Conservation (phyloP, 2,329 filamentous ascomycete genomes). For the Trichoderma sp. region DNA sequence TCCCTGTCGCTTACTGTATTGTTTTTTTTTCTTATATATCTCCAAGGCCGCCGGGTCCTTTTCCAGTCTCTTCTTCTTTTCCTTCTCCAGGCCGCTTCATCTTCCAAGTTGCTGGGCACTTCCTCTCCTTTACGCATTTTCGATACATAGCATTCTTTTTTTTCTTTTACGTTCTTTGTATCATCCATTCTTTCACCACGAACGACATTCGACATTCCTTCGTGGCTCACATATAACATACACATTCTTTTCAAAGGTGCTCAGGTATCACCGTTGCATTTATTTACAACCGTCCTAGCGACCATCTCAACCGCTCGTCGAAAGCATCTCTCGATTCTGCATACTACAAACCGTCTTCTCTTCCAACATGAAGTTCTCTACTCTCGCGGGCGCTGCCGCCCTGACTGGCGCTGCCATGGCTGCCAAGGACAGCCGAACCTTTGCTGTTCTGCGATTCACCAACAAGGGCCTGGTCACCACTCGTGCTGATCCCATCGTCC, state of each 20-base stretch:
- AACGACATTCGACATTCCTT: constrained; percentile 29
- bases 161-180: constrained; percentile 33
- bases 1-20: background rate
- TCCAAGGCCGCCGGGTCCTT: constrained; percentile 15
- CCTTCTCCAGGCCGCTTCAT: constrained; percentile 27
- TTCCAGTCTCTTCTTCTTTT: constrained; percentile 27
- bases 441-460: constrained; percentile 72
- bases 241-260: constrained; percentile 37
- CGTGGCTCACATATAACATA: constrained; percentile 29
- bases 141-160: constrained; percentile 32
- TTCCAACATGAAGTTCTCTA: constrained; percentile 42
- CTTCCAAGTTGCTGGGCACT: constrained; percentile 38
- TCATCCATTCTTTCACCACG: constrained; percentile 35
- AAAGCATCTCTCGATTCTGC: constrained; percentile 14
- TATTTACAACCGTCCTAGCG: constrained; percentile 15
- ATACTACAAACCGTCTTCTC: background rate
- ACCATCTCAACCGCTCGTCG: constrained; percentile 6
- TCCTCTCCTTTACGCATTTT: constrained; percentile 36
- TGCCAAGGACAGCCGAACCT: constrained; percentile 53
- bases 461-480: constrained; percentile 64
- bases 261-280: constrained; percentile 38
- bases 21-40: constrained; percentile 13
- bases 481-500: constrained; percentile 68
- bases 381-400: constrained; percentile 41
- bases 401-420: constrained; percentile 43